These are phyloP conservation scores for Aspergillus pseudonomiae DNA, from an alignment of 2,329 filamentous ascomycete species.

Conservation along the genomic window DNA sequence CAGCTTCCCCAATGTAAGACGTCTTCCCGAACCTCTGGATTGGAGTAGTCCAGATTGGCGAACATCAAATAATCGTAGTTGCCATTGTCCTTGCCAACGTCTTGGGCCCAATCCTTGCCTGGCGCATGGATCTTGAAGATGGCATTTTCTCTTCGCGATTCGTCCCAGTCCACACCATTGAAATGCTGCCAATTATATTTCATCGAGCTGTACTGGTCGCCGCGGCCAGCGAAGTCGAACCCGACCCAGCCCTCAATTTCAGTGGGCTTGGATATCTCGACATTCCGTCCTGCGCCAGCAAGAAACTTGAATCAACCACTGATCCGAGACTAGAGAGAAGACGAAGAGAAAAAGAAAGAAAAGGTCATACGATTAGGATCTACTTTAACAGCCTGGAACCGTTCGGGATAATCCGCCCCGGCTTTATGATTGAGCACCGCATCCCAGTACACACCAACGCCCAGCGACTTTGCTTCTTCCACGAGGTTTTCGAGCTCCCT, in stretches of 20 bases:
- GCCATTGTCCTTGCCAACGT: slow-evolving; percentile 65
- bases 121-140: slow-evolving; percentile 63
- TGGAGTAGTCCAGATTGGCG: slow-evolving; percentile 67
- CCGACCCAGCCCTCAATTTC: slow-evolving; percentile 71
- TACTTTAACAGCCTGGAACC: slow-evolving; percentile 65
- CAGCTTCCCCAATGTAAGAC: slow-evolving; percentile 69
- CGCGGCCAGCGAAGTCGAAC: slow-evolving; percentile 66
- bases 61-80: slow-evolving; percentile 75
- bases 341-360: neutral
- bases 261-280: slow-evolving; percentile 48
- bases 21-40: slow-evolving; percentile 66
- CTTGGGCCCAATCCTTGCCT: slow-evolving; percentile 65
- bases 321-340: neutral
- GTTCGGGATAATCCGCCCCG: slow-evolving; percentile 67
- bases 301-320: neutral
- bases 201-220: slow-evolving; percentile 60
- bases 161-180: slow-evolving; percentile 68
- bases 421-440: slow-evolving; percentile 74
- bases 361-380: slow-evolving; percentile 51
- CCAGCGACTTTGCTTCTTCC: slow-evolving; percentile 54
- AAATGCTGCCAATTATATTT: slow-evolving; percentile 72
- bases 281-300: slow-evolving; percentile 9
- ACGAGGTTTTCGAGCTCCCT: slow-evolving; percentile 61
- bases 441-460: slow-evolving; percentile 67
- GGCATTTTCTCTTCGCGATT: slow-evolving; percentile 57